These are phyloP conservation scores for Sphagnum fallax DNA, from an alignment of 228 moss, liverwort and hornwort genomes.

Conservation along the genomic window DNA sequence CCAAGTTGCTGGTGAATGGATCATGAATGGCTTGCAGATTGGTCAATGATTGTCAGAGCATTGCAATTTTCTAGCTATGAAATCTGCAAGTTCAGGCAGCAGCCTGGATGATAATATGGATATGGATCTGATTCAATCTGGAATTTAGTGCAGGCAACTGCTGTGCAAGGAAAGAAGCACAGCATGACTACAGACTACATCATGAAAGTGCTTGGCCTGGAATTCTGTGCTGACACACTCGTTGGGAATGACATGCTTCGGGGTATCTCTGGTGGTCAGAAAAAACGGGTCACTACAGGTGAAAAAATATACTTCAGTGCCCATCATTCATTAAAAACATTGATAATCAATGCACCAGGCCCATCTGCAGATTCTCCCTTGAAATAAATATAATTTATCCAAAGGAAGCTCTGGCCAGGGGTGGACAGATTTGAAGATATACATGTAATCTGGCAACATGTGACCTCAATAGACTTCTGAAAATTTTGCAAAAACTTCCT, in stretches of 20 bases:
- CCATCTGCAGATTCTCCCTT: too few relatives aligned
- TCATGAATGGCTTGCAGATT: too few relatives aligned
- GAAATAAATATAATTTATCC: too few relatives aligned
- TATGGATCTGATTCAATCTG: neutral
- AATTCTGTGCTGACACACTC: constrained; percentile 39
- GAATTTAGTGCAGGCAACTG: constrained; percentile 9
- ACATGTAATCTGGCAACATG: too few relatives aligned
- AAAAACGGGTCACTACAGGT: constrained; percentile 31
- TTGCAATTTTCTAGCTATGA: neutral
- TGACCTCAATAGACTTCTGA: too few relatives aligned
- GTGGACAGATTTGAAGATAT: too few relatives aligned
- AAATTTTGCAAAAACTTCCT: neutral
- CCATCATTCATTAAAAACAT: too few relatives aligned
- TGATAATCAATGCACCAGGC: too few relatives aligned
- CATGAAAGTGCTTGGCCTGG: constrained; percentile 50
- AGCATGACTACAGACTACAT: constrained; percentile 42
- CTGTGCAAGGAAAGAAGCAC: constrained; percentile 16
- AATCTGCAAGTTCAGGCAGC: too few relatives aligned
- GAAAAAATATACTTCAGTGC: neutral
- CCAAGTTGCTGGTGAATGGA: too few relatives aligned
- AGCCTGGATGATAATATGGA: neutral
- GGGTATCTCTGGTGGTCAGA: constrained; percentile 45
- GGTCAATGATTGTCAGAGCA: constrained; percentile 3
- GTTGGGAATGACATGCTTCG: constrained; percentile 42
- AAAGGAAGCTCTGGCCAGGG: too few relatives aligned